These are phyloP conservation scores for Candida sakaeoensis DNA, from an alignment of 805 yeast species.

Conservation along the genomic window DNA sequence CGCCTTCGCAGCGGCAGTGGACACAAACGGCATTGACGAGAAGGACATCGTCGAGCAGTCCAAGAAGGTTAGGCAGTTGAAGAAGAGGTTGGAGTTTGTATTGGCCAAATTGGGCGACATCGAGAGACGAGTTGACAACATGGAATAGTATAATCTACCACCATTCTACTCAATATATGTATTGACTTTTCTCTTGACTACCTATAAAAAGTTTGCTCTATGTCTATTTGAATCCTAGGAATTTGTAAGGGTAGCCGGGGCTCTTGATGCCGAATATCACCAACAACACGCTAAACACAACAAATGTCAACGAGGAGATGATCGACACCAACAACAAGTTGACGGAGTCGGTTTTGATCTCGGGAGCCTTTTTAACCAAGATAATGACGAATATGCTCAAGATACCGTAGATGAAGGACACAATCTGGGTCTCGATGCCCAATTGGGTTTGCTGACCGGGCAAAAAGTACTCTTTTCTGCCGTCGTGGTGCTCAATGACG, in stretches of 20 bases:
- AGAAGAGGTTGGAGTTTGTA: conserved; percentile 26
- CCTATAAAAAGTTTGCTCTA: too few species aligned
- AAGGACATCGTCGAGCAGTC: conserved; percentile 18
- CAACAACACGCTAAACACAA: conserved; percentile 61
- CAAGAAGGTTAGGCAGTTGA: conserved; percentile 24
- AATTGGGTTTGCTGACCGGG: conserved; percentile 73
- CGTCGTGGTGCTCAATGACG: conserved; percentile 42
- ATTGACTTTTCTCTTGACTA: too few species aligned
- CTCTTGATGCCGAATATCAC: conserved; percentile 67
- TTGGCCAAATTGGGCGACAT: conserved; percentile 30
- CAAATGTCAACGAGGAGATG: conserved; percentile 44
- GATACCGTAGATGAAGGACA: conserved; percentile 69
- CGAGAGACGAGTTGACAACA: conserved; percentile 29
- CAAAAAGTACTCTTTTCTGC: conserved; percentile 33
- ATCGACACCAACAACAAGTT: conserved; percentile 48
- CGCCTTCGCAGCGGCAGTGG: conserved; percentile 20
- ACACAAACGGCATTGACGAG: conserved; percentile 14
- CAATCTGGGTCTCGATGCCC: conserved; percentile 86
- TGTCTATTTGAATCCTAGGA: conserved; percentile 22
- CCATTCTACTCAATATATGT: too few species aligned
- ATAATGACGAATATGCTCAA: conserved; percentile 58
- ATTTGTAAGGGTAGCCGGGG: conserved; percentile 69
- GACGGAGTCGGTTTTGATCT: conserved; percentile 38
- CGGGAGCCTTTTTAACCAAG: conserved; percentile 56
- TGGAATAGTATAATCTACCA: too few species aligned